Base-by-base conservation (phyloP, 192 early-diverging fungal species). In the Chytriomyces sp. region DNA sequence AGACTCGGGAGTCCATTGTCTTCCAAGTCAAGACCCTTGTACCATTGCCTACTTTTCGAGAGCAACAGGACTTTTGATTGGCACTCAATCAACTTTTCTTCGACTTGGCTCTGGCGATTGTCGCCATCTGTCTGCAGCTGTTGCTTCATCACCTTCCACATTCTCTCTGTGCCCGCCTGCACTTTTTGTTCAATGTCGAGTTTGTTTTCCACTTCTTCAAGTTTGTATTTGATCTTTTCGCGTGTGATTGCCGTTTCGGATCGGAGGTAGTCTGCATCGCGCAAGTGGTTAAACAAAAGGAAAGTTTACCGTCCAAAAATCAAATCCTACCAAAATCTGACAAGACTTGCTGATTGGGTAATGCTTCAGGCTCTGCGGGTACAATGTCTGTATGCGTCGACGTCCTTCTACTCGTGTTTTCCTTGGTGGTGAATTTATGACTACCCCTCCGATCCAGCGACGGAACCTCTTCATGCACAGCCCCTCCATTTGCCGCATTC, bases 151-250 rank as follows among this genome's bases (percentile, higher is more conserved):
- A 82, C 86, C 48, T 83, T 62, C 10, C 62, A 62, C 83, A 97
- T 90, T 59, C 89, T 84, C 76, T 94, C 89, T 10, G 91, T 93
- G 44, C 94, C 95, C 44, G 89, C 92, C 75, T 91, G 87, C n/a
- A 99, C 91, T 83, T 96, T 96, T 77, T 88, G 91, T 85, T 99
- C 98, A 23, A 98, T 92, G 66, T 96, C 93, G 16, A 98, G 89
- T 83, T 98, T 97, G 78, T 90, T 92, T 47, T 91, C 91, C 45
- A 97, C 87, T 82, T 97, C 95, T 47, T 90, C 89, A 23, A 98
- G 86, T 82, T 95, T 96, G 79, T 84, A 88, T 53, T 79, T 83
- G 16, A 90, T 80, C 65, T 90, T 90, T 59, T 83, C 82, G 5
- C 72, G 61, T 28, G 87, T 88, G 48, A 89, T 80, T 2, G 80